These are phyloP conservation scores for Drechslera avenae DNA, from an alignment of 2,329 filamentous ascomycete species.

Conservation along the genomic window DNA sequence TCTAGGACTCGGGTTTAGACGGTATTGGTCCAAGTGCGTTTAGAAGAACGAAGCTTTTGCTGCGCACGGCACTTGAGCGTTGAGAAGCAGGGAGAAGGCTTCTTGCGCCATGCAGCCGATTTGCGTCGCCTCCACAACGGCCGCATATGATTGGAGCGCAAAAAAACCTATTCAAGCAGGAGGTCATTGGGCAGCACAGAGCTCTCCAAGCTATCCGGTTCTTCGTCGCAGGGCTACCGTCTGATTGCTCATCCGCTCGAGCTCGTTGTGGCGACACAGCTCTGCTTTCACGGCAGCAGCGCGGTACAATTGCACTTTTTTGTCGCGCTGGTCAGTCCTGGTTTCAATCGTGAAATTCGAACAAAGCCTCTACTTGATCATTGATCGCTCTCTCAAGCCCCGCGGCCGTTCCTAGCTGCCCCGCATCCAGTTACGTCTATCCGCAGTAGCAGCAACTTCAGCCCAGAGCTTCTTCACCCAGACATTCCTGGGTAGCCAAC, in stretches of 20 bases:
- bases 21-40: slow-evolving; percentile 11
- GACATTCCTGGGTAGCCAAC: slow-evolving; percentile 4
- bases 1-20: not conserved
- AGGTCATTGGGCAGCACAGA: slow-evolving; percentile 20
- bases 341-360: slow-evolving; percentile 3
- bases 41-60: slow-evolving; percentile 3
- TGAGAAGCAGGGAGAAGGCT: slow-evolving; percentile 1
- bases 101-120: slow-evolving; percentile 11
- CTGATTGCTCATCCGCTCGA: slow-evolving; percentile 14
- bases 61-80: slow-evolving; percentile 13
- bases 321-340: slow-evolving; percentile 1
- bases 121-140: slow-evolving; percentile 9
- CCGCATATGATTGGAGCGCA: slow-evolving; percentile 16
- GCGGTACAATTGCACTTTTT: slow-evolving; percentile 1
- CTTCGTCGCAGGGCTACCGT: slow-evolving; percentile 14
- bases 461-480: slow-evolving; percentile 8
- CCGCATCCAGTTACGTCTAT: slow-evolving; percentile 16
- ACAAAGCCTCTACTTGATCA: slow-evolving; percentile 10
- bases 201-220: slow-evolving; percentile 13
- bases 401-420: slow-evolving; percentile 14
- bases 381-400: slow-evolving; percentile 7
- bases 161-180: slow-evolving; percentile 6
- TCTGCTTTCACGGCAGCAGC: slow-evolving; percentile 6
- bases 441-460: slow-evolving; percentile 16
- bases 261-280: slow-evolving; percentile 17